Percentiles rank a stretch among this genome's conserved stretches.
Conservation (phyloP, 2,329 filamentous ascomycete genomes). For the Apiospora arundinis region DNA sequence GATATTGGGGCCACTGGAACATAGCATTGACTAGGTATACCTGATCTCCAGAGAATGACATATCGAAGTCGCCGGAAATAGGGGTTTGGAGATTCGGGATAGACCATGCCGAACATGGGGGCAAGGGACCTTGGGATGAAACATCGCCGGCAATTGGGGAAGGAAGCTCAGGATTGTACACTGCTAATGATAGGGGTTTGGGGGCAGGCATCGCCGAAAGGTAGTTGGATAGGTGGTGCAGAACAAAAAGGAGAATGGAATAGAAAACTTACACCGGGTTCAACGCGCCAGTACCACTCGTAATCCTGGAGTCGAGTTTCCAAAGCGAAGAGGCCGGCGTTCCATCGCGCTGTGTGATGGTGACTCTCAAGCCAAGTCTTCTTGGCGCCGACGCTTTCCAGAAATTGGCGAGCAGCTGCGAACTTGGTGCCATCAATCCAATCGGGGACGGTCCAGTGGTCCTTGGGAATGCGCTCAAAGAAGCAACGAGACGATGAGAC, state of each 20-base stretch:
- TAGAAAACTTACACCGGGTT: slow-evolving; percentile 60
- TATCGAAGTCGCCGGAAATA: too few species aligned
- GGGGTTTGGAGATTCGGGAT: too few species aligned
- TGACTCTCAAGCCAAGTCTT: slow-evolving; percentile 71
- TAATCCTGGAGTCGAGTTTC: slow-evolving; percentile 71
- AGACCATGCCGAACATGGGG: too few species aligned
- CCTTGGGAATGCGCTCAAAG: slow-evolving; percentile 75
- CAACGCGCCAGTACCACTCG: slow-evolving; percentile 67
- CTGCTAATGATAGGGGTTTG: background rate
- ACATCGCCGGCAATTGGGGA: background rate
- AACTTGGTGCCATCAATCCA: slow-evolving; percentile 75
- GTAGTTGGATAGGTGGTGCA: background rate
- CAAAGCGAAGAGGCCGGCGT: slow-evolving; percentile 80
- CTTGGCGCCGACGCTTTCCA: slow-evolving; percentile 69
- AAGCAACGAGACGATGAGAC: slow-evolving; percentile 73
- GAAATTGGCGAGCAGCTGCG: slow-evolving; percentile 65
- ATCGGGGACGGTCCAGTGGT: slow-evolving; percentile 76
- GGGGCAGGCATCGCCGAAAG: background rate
- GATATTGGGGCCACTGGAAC: too few species aligned
- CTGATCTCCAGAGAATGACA: background rate
- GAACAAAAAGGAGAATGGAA: too few species aligned
- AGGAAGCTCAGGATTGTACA: too few species aligned
- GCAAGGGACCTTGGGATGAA: too few species aligned
- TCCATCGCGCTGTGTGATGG: slow-evolving; percentile 83
- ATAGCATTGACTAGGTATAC: too few species aligned